Evolutionary conservation across 208 protist species (phyloP), one percentile per base, ranked within the genome.

Genomic region (Phytomonas francai): DNA sequence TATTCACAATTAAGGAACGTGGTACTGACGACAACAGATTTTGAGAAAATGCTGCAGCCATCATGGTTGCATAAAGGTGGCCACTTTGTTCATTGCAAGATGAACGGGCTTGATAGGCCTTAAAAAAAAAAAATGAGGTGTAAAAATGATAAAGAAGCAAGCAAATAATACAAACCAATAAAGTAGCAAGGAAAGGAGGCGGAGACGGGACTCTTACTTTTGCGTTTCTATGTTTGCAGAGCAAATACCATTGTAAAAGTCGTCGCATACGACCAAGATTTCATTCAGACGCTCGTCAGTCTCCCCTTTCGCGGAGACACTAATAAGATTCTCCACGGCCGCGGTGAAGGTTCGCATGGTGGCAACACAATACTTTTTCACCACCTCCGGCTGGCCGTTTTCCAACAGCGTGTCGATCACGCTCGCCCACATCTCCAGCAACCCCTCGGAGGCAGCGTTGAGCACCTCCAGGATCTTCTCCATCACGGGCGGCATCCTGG

Each of bases 181-280:
- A 42, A 68, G n/a, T 22, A 57, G 8, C 14, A 6, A 9, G 8
- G 5, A 11, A 22, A 6, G 6, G 27, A 61, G n/a, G 5, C 22
- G 16, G 54, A 28, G 27, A 31, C 25, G 9, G 51, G 7, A 54
- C 25, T 7, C 34, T 9, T 56, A 70, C 32, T 65, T 29, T 57
- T 49, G 29, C 32, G 31, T 34, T 60, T 60, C 58, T 2, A 62
- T 11, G 14, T 22, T 62, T 22, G 58, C 14, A 11, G 14, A 42
- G 30, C 9, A 42, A 62, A 62, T 19, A 42, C 3, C 12, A 42
- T 62, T 62, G 34, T 19, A 62, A 62, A 62, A 62, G 51, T 93
- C 87, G 51, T 95, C 85, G 57, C 87, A 93, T 31, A 87, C 87
- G 67, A 90, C 87, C 12, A 95, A 73, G 61, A 95, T 85, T n/a